Percentiles rank a stretch among this genome's conserved stretches.
Evolutionary conservation across 371 early-diverging fungal genomes (phyloP).

Genomic region (Mycotypha africana): DNA sequence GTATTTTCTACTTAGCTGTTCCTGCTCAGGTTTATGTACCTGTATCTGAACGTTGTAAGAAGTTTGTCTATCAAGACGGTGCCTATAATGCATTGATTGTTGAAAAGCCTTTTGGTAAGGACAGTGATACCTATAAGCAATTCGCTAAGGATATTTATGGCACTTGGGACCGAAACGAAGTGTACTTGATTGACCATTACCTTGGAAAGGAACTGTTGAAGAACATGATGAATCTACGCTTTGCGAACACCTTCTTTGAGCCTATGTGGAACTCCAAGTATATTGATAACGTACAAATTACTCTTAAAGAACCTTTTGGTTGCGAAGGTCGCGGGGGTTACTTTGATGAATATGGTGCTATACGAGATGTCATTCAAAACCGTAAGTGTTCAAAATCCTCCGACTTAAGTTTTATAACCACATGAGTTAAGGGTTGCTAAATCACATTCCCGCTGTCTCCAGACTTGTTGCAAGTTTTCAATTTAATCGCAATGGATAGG

Average conservation of each 20-base stretch:
- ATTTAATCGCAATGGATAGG: constrained; percentile 88
- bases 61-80: constrained; percentile 54
- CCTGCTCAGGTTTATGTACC: constrained; percentile 94
- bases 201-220: constrained; percentile 99
- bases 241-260: constrained; percentile 89
- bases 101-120: constrained; percentile 99
- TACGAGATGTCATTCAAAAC: constrained; percentile 99
- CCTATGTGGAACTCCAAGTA: constrained; percentile 85
- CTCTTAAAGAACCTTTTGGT: constrained; percentile 96
- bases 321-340: constrained; percentile 98
- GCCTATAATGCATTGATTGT: constrained; percentile 86
- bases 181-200: constrained; percentile 97
- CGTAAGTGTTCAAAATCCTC: constrained; percentile 36
- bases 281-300: constrained; percentile 93
- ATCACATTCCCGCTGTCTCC: neutral
- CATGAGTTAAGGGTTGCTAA: too few relatives aligned
- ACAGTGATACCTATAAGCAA: constrained; percentile 74
- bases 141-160: constrained; percentile 63
- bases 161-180: constrained; percentile 84
- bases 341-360: constrained; percentile 98
- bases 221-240: constrained; percentile 88
- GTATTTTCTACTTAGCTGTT: constrained; percentile 97
- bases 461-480: constrained; percentile 84
- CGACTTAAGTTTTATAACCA: too few relatives aligned
- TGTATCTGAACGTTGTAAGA: constrained; percentile 72